Percentiles rank a stretch among this genome's conserved stretches.
Evolutionary conservation across 257 asterid species (phyloP).

Genomic region (Verbena officinalis): DNA sequence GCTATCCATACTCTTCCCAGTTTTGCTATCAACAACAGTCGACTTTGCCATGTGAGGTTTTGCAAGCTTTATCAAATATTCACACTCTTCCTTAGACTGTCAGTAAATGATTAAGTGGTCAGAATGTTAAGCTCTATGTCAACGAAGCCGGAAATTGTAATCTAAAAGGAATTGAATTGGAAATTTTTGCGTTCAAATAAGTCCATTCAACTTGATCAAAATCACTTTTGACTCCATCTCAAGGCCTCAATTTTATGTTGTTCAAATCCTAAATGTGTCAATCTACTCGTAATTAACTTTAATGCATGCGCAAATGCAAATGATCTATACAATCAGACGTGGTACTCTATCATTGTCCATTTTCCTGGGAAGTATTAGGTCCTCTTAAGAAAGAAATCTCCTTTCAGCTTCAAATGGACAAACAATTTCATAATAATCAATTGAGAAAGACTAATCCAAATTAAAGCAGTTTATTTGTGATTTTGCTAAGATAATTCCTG

Average conservation of each 20-base stretch:
- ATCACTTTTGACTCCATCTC: neutral
- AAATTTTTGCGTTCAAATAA: neutral
- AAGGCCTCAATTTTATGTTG: neutral
- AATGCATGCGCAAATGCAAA: neutral
- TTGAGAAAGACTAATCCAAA: neutral
- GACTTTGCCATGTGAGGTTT: slow-evolving; percentile 74
- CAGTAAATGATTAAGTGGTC: slow-evolving; percentile 20
- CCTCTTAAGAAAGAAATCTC: neutral
- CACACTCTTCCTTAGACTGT: slow-evolving; percentile 90
- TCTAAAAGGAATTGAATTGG: neutral
- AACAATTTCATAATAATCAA: slow-evolving; percentile 9
- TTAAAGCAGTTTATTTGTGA: neutral
- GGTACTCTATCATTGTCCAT: neutral
- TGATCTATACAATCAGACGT: neutral
- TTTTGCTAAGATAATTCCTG: neutral
- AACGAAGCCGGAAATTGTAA: neutral
- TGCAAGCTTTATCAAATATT: slow-evolving; percentile 69
- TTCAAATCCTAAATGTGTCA: neutral
- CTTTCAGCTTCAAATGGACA: neutral
- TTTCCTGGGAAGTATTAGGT: slow-evolving; percentile 1
- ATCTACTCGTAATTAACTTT: neutral
- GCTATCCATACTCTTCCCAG: slow-evolving; percentile 81
- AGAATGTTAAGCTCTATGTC: neutral
- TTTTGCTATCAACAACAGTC: slow-evolving; percentile 68
- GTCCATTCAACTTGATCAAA: neutral